Percentiles rank a stretch among this genome's conserved stretches.
phyloP scores from a whole-genome alignment of 2,329 filamentous ascomycete species.

The Hypoxylon sp. region DNA sequence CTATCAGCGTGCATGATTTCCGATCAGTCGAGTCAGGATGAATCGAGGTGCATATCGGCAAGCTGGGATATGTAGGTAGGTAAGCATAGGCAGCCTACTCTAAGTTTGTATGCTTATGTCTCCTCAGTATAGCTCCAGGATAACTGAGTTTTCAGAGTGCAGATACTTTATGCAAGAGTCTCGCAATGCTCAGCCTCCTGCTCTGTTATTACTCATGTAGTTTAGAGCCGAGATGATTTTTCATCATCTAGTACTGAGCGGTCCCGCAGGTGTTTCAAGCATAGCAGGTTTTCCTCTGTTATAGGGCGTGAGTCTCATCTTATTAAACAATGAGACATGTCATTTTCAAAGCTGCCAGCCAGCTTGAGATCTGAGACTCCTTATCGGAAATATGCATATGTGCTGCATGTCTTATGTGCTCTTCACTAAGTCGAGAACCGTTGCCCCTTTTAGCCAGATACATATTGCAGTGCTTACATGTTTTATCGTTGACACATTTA shows the following conservation, averaged over 20 bases:
- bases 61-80: background rate
- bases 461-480: conserved; percentile 28
- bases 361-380: conserved; percentile 49
- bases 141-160: background rate
- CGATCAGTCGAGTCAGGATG: conserved; percentile 23
- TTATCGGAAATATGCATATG: conserved; percentile 51
- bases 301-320: conserved; percentile 33
- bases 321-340: conserved; percentile 48
- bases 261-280: conserved; percentile 31
- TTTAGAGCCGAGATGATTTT: conserved; percentile 18
- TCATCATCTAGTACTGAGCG: conserved; percentile 12
- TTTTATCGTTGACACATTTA: conserved; percentile 25
- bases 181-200: background rate
- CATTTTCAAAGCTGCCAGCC: conserved; percentile 45
- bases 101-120: conserved; percentile 1
- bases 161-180: background rate
- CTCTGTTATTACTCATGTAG: background rate
- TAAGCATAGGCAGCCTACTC: too few species aligned
- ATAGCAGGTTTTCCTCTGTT: conserved; percentile 17
- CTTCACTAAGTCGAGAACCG: conserved; percentile 45
- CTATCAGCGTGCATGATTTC: conserved; percentile 16
- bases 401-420: conserved; percentile 50
- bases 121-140: conserved; percentile 2
- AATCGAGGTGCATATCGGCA: conserved; percentile 17
- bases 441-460: conserved; percentile 49